Conservation (phyloP, 129 eudicot genomes). For the Gnaphalium uliginosum region DNA sequence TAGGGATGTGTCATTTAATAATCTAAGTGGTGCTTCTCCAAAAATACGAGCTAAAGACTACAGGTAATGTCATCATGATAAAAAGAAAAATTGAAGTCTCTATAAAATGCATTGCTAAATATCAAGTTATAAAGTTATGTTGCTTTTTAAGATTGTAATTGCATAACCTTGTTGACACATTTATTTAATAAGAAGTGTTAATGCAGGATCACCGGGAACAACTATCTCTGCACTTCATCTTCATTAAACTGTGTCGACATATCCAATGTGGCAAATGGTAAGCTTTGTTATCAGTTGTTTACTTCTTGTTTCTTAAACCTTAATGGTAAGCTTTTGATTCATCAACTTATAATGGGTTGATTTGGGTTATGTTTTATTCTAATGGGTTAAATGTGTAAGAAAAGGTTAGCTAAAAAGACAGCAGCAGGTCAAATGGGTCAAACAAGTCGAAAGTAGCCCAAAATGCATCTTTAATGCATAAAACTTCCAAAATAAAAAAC, state of each 20-base stretch:
- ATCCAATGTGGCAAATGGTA: conserved; percentile 65
- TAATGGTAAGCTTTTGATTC: background rate
- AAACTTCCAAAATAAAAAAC: no score
- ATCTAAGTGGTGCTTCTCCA: conserved; percentile 86
- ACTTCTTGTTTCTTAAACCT: background rate
- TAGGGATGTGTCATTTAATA: conserved; percentile 92
- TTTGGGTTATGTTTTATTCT: background rate
- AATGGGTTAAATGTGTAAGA: background rate
- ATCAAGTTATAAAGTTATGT: background rate
- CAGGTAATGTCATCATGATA: conserved; percentile 43
- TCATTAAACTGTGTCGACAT: conserved; percentile 51
- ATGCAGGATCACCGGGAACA: conserved; percentile 81
- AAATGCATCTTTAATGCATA: background rate
- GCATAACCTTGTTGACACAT: conserved; percentile 4
- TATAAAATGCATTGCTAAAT: background rate
- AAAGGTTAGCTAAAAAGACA: background rate
- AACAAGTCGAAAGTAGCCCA: background rate
- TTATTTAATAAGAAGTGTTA: background rate
- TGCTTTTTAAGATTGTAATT: no score
- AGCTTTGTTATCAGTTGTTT: background rate
- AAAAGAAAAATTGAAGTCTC: background rate
- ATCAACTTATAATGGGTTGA: background rate
- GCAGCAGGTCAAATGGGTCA: background rate
- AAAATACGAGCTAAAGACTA: conserved; percentile 81
- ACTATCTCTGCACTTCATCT: conserved; percentile 75